Base-by-base conservation (phyloP, 2,329 filamentous ascomycete species). In the Aureobasidium musti region DNA sequence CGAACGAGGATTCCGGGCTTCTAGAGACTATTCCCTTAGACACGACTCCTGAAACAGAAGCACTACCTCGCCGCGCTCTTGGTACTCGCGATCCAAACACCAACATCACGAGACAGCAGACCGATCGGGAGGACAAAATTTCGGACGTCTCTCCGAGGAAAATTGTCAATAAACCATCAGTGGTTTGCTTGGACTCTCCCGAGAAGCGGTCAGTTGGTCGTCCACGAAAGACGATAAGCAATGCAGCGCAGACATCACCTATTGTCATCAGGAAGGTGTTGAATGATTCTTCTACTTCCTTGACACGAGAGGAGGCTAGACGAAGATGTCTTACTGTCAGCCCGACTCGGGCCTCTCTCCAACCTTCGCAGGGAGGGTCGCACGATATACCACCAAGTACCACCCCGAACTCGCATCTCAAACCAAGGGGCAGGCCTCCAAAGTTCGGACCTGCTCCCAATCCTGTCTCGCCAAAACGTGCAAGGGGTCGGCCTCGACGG, bases 201-300 rank as follows among this genome's bases (percentile, higher is more conserved):
- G 39, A 60, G 8, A 70, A 70, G 35, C 65, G 68, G 14, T 63
- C 69, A 19, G 70, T 70, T 49, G 71, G 71, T 5, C 70, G 72
- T n/a, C 71, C 71, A 23, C 69, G 67, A 17, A 74, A 73, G 57
- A 68, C 63, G 5, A n/a, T 21, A 28, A 21, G 33, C 35, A 21
- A 14, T 30, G 45, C 45, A 28, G 56, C 23, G 6, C 17, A n/a
- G 17, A 28, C 10, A 28, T 63, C 59, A 39, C 23, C 59, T 7
- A 17, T 45, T 8, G 8, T 13, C 10, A 17, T 45, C 23, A 41
- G 26, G 21, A 10, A 14, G 19, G 19, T 45, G 8, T 7, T 59
- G 7, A 21, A 13, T n/a, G 26, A 8, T 7, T 23, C 54, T 19
- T 14, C 23, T 3, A 7, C 54, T 45, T 26, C 19, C 1, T 52